Conservation (phyloP, 2,329 filamentous ascomycete species). For the Cytospora leucostoma region DNA sequence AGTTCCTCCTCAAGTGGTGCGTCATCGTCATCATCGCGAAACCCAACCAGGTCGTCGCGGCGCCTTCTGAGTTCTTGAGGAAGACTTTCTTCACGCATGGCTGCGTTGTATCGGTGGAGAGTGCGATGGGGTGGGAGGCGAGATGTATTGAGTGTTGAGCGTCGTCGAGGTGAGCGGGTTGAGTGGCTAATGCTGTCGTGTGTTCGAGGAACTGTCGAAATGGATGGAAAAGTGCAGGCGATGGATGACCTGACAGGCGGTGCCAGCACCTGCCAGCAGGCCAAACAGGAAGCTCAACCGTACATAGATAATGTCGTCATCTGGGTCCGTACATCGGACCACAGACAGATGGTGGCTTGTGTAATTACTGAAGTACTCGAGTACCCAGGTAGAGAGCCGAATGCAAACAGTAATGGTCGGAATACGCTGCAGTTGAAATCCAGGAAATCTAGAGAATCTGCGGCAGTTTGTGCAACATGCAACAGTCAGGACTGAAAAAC, state of each 20-base stretch:
- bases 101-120: neutral
- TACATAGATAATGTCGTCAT: too few relatives aligned
- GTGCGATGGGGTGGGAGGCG: neutral
- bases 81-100: constrained; percentile 13
- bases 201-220: neutral
- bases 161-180: neutral
- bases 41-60: neutral
- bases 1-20: neutral
- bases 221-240: neutral
- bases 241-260: neutral
- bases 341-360: neutral
- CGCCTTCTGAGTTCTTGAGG: neutral
- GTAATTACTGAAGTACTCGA: too few relatives aligned
- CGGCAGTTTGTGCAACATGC: neutral
- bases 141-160: neutral
- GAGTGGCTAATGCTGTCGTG: neutral
- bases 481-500: neutral
- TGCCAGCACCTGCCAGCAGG: too few relatives aligned
- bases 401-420: neutral
- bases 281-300: too few relatives aligned
- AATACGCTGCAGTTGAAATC: neutral
- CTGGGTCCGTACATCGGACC: neutral
- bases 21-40: neutral
- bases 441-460: neutral
- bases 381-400: neutral